Percentiles rank a stretch among this genome's conserved stretches.
These are phyloP conservation scores for Alternaria postmessia DNA, from an alignment of 2,329 filamentous ascomycete species.

Conservation along the genomic window DNA sequence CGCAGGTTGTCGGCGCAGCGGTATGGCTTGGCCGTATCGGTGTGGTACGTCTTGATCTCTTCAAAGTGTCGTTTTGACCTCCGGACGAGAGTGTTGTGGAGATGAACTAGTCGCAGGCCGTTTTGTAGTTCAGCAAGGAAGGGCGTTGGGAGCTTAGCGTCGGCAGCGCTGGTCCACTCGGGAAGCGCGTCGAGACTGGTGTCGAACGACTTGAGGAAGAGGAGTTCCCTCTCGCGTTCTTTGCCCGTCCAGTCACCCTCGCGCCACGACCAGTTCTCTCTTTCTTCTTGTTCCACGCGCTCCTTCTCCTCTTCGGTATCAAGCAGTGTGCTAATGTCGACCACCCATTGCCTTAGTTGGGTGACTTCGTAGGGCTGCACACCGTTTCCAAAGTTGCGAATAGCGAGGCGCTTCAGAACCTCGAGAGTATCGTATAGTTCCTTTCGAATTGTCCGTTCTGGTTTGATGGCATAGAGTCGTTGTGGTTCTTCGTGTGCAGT, in stretches of 20 bases:
- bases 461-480: slow-evolving; percentile 83
- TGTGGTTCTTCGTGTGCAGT: slow-evolving; percentile 89
- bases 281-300: slow-evolving; percentile 73
- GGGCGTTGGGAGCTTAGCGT: slow-evolving; percentile 68
- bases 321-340: slow-evolving; percentile 78
- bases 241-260: slow-evolving; percentile 75
- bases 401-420: slow-evolving; percentile 88
- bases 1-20: slow-evolving; percentile 91
- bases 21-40: slow-evolving; percentile 94
- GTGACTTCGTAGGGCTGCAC: slow-evolving; percentile 79
- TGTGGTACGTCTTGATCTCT: slow-evolving; percentile 86
- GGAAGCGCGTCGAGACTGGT: slow-evolving; percentile 67
- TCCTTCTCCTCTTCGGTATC: slow-evolving; percentile 80
- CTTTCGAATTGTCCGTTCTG: slow-evolving; percentile 82
- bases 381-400: slow-evolving; percentile 83
- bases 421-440: slow-evolving; percentile 89
- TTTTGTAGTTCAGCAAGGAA: slow-evolving; percentile 79
- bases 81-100: slow-evolving; percentile 89
- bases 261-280: slow-evolving; percentile 82
- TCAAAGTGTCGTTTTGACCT: slow-evolving; percentile 88
- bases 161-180: slow-evolving; percentile 68
- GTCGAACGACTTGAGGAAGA: slow-evolving; percentile 82
- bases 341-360: slow-evolving; percentile 81
- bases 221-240: slow-evolving; percentile 79
- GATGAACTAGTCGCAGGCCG: slow-evolving; percentile 79